Evolutionary conservation across 2,329 filamentous ascomycete species (phyloP), one percentile per base, ranked within the genome.

Genomic region (Seiridium unicorne): DNA sequence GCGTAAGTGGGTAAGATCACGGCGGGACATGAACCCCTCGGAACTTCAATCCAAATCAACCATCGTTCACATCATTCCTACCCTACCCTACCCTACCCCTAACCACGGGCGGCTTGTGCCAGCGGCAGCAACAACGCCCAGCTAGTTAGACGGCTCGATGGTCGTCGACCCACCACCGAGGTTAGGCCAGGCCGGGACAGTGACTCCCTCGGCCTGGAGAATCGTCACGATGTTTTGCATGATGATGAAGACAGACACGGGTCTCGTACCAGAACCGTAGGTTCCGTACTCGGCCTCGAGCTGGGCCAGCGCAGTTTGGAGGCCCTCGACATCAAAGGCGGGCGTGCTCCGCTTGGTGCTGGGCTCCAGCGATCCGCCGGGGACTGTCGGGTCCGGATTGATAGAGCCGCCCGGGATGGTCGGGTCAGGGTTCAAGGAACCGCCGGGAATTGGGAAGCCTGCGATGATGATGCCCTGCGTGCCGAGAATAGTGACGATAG

Each of bases 381-480:
- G 55, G 4, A 58, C 35, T 5, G 55, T 58, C 7, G 62, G 34
- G 62, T 64, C 72, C 32, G 73, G 73, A 10, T 54, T 64, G 31
- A 75, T 58, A 31, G 63, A 60, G 3, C 66, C 67, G 3, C 70
- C 70, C 13, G 69, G 69, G 5, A 68, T 47, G 4, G 66, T 65
- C 3, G 64, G 65, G 6, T 69, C 66, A 4, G 74, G 73, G 10
- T 66, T 63, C 44, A 76, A 62, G 51, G 70, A 66, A 1, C 70
- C 73, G 38, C 72, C 72, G 7, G 73, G 70, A 59, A 71, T 56
- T 34, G 55, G 44, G 32, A 51, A 67, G 58, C 32, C 55, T 1
- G 55, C 42, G 2, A 48, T 44, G 9, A 55, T 26, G 44, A 61
- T 58, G 35, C 55, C 56, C 36, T 58, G 55, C 4, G 49, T 51